A percentile compares a stretch with the other conserved stretches of the same genome.
These are phyloP conservation scores for Sporodiniella umbellata DNA, from an alignment of 371 early-diverging fungal species.

Conservation along the genomic window DNA sequence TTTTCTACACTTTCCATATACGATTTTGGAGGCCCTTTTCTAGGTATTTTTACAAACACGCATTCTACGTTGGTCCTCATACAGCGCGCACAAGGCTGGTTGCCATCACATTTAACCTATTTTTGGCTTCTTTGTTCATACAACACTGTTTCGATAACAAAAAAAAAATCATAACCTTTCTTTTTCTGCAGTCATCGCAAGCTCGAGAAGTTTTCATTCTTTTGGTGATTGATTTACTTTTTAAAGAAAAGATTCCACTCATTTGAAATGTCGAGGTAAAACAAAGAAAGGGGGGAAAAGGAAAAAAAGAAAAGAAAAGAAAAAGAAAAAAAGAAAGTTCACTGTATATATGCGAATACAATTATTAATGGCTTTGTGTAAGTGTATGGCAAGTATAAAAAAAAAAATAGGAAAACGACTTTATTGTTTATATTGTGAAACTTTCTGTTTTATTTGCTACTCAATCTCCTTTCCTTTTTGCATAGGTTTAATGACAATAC, in stretches of 20 bases:
- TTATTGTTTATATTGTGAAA: background rate
- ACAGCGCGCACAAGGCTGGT: slow-evolving; percentile 46
- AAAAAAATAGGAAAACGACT: slow-evolving; percentile 1
- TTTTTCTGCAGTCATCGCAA: slow-evolving; percentile 50
- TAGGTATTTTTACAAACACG: slow-evolving; percentile 43
- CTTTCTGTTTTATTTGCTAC: background rate
- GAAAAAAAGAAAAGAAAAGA: background rate
- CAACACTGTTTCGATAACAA: background rate
- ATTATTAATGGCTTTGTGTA: background rate
- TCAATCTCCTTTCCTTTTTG: slow-evolving; percentile 1
- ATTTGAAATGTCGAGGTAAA: slow-evolving; percentile 5
- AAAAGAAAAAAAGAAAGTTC: background rate
- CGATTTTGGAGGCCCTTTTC: slow-evolving; percentile 45
- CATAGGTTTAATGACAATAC: slow-evolving; percentile 7
- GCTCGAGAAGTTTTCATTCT: slow-evolving; percentile 44
- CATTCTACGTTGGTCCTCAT: slow-evolving; percentile 34
- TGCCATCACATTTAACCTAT: slow-evolving; percentile 53
- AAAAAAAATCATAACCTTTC: slow-evolving; percentile 35
- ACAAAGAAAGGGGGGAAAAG: background rate
- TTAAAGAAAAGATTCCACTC: slow-evolving; percentile 16
- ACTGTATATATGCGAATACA: background rate
- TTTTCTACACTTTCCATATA: slow-evolving; percentile 48
- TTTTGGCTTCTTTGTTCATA: slow-evolving; percentile 2
- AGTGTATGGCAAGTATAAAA: background rate
- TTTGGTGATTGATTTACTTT: slow-evolving; percentile 23